phyloP scores from a whole-genome alignment of 768 basidiomycete species.

The Lactarius indigo region DNA sequence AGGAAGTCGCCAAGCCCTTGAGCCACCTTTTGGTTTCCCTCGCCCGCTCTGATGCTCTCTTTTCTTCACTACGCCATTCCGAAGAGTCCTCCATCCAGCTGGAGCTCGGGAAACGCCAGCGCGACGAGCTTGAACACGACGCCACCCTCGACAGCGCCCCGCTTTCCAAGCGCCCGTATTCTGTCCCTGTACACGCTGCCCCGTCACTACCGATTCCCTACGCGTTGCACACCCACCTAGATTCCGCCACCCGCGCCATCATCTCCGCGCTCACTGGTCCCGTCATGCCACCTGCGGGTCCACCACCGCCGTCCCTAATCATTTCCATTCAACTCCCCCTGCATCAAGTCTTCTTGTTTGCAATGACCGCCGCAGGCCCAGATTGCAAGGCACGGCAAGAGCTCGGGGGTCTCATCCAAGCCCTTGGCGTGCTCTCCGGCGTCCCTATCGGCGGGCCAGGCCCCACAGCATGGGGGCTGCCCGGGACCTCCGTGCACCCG shows the following conservation, averaged over 20 bases:
- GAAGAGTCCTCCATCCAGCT: slow-evolving; percentile 59
- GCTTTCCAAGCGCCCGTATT: slow-evolving; percentile 25
- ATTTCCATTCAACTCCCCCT: slow-evolving; percentile 69
- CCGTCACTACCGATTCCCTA: slow-evolving; percentile 33
- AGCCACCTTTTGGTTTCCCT: slow-evolving; percentile 61
- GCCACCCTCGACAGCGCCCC: slow-evolving; percentile 35
- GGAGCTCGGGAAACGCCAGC: slow-evolving; percentile 73
- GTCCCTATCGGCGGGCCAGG: slow-evolving; percentile 54
- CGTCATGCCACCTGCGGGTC: slow-evolving; percentile 22
- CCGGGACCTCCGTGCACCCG: slow-evolving; percentile 73
- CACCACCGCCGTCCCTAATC: slow-evolving; percentile 54
- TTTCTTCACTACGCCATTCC: slow-evolving; percentile 61
- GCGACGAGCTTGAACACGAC: slow-evolving; percentile 40
- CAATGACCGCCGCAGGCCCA: slow-evolving; percentile 57
- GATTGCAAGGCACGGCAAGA: slow-evolving; percentile 60
- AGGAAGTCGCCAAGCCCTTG: slow-evolving; percentile 51
- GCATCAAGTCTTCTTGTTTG: slow-evolving; percentile 76
- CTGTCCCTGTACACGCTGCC: slow-evolving; percentile 23
- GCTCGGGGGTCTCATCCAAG: slow-evolving; percentile 76
- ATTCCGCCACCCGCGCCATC: slow-evolving; percentile 58
- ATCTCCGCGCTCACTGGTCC: slow-evolving; percentile 42
- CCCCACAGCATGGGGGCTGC: slow-evolving; percentile 32
- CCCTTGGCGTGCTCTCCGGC: slow-evolving; percentile 75
- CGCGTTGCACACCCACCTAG: slow-evolving; percentile 49
- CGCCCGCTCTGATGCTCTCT: slow-evolving; percentile 62